phyloP scores from a whole-genome alignment of 2,329 filamentous ascomycete species.

The Pseudogymnoascus sp. region DNA sequence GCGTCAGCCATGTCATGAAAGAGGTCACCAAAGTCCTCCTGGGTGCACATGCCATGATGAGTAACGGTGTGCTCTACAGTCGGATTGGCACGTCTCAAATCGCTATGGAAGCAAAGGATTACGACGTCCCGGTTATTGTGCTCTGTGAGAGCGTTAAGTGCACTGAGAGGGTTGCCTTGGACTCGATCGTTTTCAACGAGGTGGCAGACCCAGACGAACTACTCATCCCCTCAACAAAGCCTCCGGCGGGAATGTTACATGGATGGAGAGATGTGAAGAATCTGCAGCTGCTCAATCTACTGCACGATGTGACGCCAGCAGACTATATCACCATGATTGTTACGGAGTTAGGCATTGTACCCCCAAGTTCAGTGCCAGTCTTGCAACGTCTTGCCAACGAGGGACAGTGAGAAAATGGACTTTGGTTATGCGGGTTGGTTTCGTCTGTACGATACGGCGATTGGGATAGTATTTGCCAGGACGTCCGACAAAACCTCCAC shows the following conservation, averaged over 20 bases:
- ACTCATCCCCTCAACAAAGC: conserved; percentile 21
- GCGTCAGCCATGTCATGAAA: conserved; percentile 65
- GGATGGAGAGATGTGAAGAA: conserved; percentile 52
- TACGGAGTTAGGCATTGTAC: conserved; percentile 82
- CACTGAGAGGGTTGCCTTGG: conserved; percentile 78
- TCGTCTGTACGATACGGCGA: conserved; percentile 4
- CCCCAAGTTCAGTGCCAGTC: conserved; percentile 76
- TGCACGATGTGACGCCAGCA: conserved; percentile 88
- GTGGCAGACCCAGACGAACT: conserved; percentile 70
- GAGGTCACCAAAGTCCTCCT: conserved; percentile 60
- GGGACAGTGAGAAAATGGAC: not conserved
- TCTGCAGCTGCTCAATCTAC: conserved; percentile 61
- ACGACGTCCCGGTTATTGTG: conserved; percentile 74
- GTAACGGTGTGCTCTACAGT: conserved; percentile 85
- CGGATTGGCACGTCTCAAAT: conserved; percentile 81
- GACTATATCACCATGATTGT: conserved; percentile 83
- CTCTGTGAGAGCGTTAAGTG: conserved; percentile 96
- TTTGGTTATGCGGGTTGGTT: conserved; percentile 5
- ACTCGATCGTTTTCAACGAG: conserved; percentile 92
- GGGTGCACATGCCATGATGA: conserved; percentile 90
- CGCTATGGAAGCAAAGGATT: conserved; percentile 71
- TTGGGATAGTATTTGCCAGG: not conserved
- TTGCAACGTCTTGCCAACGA: conserved; percentile 44
- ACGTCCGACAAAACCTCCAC: not conserved
- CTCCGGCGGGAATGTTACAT: conserved; percentile 33